phyloP scores from a whole-genome alignment of 2,329 filamentous ascomycete species.

The Diaporthe amygdali region DNA sequence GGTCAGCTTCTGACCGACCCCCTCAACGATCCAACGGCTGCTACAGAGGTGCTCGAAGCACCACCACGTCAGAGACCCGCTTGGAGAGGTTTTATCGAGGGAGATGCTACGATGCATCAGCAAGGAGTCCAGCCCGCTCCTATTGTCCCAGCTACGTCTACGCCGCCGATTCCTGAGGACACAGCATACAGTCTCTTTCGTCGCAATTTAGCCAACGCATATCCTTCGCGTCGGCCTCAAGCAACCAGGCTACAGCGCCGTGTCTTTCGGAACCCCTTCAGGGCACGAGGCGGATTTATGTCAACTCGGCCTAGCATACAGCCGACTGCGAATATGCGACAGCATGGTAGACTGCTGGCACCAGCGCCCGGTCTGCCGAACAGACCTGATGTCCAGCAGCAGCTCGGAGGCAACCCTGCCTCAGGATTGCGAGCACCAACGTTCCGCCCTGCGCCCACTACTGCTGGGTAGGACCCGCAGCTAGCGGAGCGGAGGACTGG shows the following conservation, averaged over 20 bases:
- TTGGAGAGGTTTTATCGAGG: background rate
- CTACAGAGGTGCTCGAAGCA: too few relatives aligned
- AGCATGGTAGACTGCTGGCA: background rate
- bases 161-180: background rate
- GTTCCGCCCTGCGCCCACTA: background rate
- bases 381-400: background rate
- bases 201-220: background rate
- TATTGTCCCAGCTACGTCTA: background rate
- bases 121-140: background rate
- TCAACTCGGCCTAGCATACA: background rate
- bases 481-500: background rate
- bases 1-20: background rate
- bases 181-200: background rate
- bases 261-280: background rate
- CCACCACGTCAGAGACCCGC: background rate
- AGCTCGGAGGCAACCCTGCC: background rate
- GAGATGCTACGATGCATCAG: background rate
- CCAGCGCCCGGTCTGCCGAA: background rate
- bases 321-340: background rate
- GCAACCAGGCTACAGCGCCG: too few relatives aligned
- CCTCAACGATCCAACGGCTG: background rate
- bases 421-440: background rate
- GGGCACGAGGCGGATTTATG: background rate
- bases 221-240: background rate
- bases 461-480: background rate